Base-by-base conservation (phyloP, 176 grass and related monocot species). In the Phragmites australis region DNA sequence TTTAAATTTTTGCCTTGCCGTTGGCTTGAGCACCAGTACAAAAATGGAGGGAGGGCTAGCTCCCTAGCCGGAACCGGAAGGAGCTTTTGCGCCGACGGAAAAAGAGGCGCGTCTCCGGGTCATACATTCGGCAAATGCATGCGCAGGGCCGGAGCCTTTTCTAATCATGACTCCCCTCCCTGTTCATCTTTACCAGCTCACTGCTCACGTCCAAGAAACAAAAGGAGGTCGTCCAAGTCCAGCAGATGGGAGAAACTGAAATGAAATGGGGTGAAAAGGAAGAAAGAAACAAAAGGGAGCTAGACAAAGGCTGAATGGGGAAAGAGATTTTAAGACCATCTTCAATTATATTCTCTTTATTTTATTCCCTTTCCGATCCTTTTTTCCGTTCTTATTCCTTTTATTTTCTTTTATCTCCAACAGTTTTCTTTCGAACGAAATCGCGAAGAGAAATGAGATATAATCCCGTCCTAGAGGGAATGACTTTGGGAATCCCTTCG, bases 211-310 rank as follows among this genome's bases (percentile, higher is more conserved):
- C 70, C 45, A 16, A 18, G 56, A 17, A 25, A 48, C 37, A 59
- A 74, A 80, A 79, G 57, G 4, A 39, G 63, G 44, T 13, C 47
- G 25, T 39, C 65, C 65, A 13, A 46, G n/a, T 37, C 49, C 70
- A 5, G 57, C 40, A 21, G 55, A 85, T 85, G 82, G 87, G 76
- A 81, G 82, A 70, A 89, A 81, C 58, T 53, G 55, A 89, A 89
- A 89, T 89, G 76, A 89, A 84, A 76, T 64, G 76, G 15, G 27
- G 9, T 10, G 18, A 15, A 50, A 34, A 22, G 52, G 57, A 59
- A 42, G 61, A 22, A 21, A 81, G 43, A 25, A 7, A 48, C 4
- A 13, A 61, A 54, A 70, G 23, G 19, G 42, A 43, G 19, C 9
- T 12, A 30, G 54, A 10, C 77, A 68, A 50, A 81, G 58, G 30